Conservation (phyloP, 2,329 filamentous ascomycete genomes). For the Lecanicillium sp. region DNA sequence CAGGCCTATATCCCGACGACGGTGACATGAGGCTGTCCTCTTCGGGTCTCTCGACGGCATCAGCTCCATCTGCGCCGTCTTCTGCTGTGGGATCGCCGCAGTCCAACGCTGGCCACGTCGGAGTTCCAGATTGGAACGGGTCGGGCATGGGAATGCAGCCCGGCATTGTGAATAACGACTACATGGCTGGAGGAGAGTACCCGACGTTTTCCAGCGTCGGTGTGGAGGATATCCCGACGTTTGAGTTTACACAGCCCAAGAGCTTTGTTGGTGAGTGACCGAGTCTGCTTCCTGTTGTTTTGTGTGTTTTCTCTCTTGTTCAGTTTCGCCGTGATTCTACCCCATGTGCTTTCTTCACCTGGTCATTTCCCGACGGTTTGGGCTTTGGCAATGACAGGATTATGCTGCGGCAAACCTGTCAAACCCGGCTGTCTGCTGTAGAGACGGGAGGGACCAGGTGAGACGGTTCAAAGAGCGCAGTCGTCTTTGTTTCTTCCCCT, state of each 20-base stretch:
- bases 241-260: conserved; percentile 41
- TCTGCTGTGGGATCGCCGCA: conserved; percentile 61
- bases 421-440: no score
- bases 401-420: no score
- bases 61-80: conserved; percentile 54
- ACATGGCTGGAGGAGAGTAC: conserved; percentile 46
- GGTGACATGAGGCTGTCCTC: conserved; percentile 40
- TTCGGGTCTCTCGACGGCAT: conserved; percentile 53
- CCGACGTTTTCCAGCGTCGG: conserved; percentile 38
- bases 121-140: conserved; percentile 50
- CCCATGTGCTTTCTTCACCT: no score
- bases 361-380: no score
- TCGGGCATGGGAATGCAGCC: conserved; percentile 51
- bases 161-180: conserved; percentile 51
- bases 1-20: conserved; percentile 41
- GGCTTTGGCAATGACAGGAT: no score
- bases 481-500: no score
- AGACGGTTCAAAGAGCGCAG: no score
- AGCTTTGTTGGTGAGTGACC: conserved; percentile 54
- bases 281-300: conserved; percentile 14
- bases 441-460: no score
- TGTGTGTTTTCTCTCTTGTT: conserved; percentile 14
- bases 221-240: conserved; percentile 42
- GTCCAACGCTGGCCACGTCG: conserved; percentile 49
- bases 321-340: no score